These are phyloP conservation scores for Vickermania ingenoplastis DNA, from an alignment of 208 protist species.

Conservation along the genomic window DNA sequence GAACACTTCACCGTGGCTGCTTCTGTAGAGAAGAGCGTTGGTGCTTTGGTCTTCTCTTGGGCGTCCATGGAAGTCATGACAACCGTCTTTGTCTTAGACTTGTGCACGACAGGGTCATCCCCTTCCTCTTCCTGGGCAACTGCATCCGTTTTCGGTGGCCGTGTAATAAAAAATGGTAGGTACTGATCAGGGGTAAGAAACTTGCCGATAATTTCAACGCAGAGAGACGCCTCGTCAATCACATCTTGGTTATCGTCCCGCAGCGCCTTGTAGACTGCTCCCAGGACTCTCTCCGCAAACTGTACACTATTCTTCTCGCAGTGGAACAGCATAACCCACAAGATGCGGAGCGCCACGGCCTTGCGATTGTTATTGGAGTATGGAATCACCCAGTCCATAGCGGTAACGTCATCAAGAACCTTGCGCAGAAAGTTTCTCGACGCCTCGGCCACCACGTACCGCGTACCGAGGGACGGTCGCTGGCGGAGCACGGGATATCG, in stretches of 20 bases:
- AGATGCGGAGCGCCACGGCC: conserved; percentile 66
- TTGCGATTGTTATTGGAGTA: conserved; percentile 78
- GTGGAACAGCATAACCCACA: conserved; percentile 73
- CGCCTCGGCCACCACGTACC: conserved; percentile 73
- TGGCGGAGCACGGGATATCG: conserved; percentile 30
- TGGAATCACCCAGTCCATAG: conserved; percentile 85
- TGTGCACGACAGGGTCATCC: conserved; percentile 21
- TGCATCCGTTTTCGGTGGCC: conserved; percentile 1
- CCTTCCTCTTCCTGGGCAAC: conserved; percentile 19
- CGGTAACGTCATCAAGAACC: conserved; percentile 56
- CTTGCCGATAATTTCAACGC: conserved; percentile 73
- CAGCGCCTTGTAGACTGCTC: conserved; percentile 74
- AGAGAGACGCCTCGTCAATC: conserved; percentile 52
- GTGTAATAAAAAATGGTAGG: conserved; percentile 72
- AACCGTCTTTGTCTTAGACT: conserved; percentile 49
- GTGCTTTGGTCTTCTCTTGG: conserved; percentile 1
- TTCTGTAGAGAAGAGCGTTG: conserved; percentile 83
- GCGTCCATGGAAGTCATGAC: conserved; percentile 40
- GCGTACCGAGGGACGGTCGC: conserved; percentile 59
- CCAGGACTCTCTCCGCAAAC: conserved; percentile 73
- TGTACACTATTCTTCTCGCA: conserved; percentile 76
- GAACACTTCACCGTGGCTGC: conserved; percentile 61
- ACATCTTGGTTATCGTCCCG: conserved; percentile 70
- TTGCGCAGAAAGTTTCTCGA: conserved; percentile 48
- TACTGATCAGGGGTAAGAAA: conserved; percentile 87